Evolutionary conservation across 805 yeast species (phyloP), one percentile per base, ranked within the genome.

Genomic region (Barnettozyma populi): DNA sequence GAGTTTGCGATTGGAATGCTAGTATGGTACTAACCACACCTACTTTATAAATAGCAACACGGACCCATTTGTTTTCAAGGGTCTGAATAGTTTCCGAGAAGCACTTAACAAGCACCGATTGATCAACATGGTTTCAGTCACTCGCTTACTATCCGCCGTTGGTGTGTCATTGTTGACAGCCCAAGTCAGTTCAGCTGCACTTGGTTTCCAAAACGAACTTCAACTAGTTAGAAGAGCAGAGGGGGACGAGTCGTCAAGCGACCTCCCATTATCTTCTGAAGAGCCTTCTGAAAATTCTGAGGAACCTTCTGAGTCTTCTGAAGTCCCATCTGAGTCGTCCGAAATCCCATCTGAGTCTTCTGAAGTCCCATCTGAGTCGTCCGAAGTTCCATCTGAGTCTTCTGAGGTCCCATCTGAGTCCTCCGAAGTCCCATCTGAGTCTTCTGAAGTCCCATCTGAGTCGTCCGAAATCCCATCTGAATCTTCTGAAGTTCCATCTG

Each of bases 71-170:
- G 27, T 21, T 36, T n/a, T n/a, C n/a, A n/a, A 10, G 16, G 6
- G 7, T 11, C 29, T 7, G 8, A 10, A 19, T 19, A 37, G 2
- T 35, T 19, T 3, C 3, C 37, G 10, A 16, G 20, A 29, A 5
- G 2, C 16, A 29, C 32, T 7, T 4, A 29, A 29, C 32, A 13
- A 29, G 3, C 32, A 35, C 10, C 37, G 23, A 35, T 35, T 35
- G 37, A 35, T 8, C 23, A 37, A 18, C 29, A 52, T 52, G 53
- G 55, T 50, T 41, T 50, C 55, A 23, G 40, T 52, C 50, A 42
- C 51, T 39, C 49, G 49, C 35, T 46, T 52, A 29, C 32, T 47
- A n/a, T 19, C 43, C 14, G 34, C 48, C 29, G 48, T 47, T 21
- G 39, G 50, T 34, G 43, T 46, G 21, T 41, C 45, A 5, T 7